phyloP scores from a whole-genome alignment of 2,329 filamentous ascomycete species.

The Dothistroma pini region DNA sequence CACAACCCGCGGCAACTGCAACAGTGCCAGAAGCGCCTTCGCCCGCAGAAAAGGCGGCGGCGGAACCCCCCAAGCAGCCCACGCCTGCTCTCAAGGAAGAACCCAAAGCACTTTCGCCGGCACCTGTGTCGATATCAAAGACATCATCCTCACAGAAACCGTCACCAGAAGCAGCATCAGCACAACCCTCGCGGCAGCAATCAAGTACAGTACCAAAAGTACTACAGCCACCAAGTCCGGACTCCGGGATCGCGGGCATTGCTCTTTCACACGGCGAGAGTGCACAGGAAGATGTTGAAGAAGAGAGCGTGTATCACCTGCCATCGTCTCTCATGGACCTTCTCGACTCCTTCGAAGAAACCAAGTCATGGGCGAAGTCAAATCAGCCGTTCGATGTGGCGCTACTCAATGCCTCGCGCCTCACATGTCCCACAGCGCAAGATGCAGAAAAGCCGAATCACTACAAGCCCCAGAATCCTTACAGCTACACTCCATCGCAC shows the following conservation, averaged over 20 bases:
- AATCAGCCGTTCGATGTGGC: constrained; percentile 63
- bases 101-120: constrained; percentile 22
- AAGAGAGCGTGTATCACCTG: constrained; percentile 84
- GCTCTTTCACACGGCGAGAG: constrained; percentile 52
- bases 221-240: constrained; percentile 33
- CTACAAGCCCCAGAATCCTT: constrained; percentile 79
- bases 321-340: constrained; percentile 85
- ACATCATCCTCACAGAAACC: constrained; percentile 26
- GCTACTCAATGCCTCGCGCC: constrained; percentile 72
- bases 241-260: constrained; percentile 34
- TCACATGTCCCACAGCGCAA: constrained; percentile 66
- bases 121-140: constrained; percentile 22
- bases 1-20: constrained; percentile 31
- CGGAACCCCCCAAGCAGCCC: constrained; percentile 28
- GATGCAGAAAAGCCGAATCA: constrained; percentile 80
- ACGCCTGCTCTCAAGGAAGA: constrained; percentile 30
- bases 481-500: constrained; percentile 68
- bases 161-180: constrained; percentile 39
- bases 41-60: constrained; percentile 27
- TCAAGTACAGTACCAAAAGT: constrained; percentile 18
- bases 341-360: constrained; percentile 83
- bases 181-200: constrained; percentile 32
- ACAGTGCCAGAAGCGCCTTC: neutral
- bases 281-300: constrained; percentile 45
- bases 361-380: constrained; percentile 64